These are phyloP conservation scores for Phlebopus sp. DNA, from an alignment of 1,284 basidiomycete genomes.

Conservation along the genomic window DNA sequence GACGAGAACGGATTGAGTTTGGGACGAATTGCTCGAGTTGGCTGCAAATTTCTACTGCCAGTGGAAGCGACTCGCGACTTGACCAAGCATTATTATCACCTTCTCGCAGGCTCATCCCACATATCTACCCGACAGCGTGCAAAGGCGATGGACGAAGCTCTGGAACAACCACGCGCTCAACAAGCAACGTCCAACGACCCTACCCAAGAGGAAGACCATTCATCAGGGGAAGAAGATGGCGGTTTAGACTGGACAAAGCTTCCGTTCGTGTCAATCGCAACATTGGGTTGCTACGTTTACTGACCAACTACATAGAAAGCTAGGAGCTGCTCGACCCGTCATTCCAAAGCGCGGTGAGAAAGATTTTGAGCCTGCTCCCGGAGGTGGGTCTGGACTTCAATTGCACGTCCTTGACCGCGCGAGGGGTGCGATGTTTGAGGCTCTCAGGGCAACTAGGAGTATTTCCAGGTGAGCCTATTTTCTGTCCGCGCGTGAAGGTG, in stretches of 20 bases:
- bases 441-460: conserved; percentile 69
- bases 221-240: conserved; percentile 56
- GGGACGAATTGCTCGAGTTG: background rate
- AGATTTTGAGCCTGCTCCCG: conserved; percentile 84
- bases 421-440: conserved; percentile 81
- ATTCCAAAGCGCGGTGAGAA: conserved; percentile 95
- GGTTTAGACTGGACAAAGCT: conserved; percentile 60
- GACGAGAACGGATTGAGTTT: conserved; percentile 1
- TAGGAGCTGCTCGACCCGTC: conserved; percentile 38
- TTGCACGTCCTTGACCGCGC: conserved; percentile 68
- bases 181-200: conserved; percentile 15
- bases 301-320: conserved; percentile 18
- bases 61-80: too few relatives aligned
- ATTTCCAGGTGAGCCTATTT: conserved; percentile 60
- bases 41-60: background rate
- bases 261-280: conserved; percentile 27
- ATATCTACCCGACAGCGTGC: background rate
- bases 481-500: background rate
- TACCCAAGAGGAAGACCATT: conserved; percentile 31
- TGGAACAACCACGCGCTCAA: conserved; percentile 40
- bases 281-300: background rate
- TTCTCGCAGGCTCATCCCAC: background rate
- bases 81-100: background rate
- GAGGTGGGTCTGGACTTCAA: conserved; percentile 79
- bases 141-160: conserved; percentile 45